phyloP scores from a whole-genome alignment of 257 asterid genomes.

The Coffea eugenioides region DNA sequence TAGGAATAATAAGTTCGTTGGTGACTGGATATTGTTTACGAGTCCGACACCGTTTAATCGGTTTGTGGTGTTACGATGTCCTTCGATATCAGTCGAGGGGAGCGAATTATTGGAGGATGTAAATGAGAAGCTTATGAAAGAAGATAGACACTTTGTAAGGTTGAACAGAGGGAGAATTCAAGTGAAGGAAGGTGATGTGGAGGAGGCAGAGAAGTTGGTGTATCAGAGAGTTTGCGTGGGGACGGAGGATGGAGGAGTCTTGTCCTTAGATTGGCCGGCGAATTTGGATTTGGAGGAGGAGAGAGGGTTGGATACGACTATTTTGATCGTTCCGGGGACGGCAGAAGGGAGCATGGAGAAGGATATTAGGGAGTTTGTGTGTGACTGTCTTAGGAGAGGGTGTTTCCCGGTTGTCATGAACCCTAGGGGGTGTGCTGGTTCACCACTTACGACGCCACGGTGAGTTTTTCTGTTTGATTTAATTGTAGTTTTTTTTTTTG shows the following conservation, averaged over 20 bases:
- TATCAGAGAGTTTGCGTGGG: slow-evolving; percentile 81
- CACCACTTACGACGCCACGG: slow-evolving; percentile 91
- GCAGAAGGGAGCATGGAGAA: slow-evolving; percentile 71
- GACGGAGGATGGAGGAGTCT: slow-evolving; percentile 82
- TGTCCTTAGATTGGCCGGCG: slow-evolving; percentile 93
- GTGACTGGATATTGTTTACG: slow-evolving; percentile 82
- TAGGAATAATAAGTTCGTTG: slow-evolving; percentile 27
- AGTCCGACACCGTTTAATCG: slow-evolving; percentile 95
- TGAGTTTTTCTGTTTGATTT: slow-evolving; percentile 20
- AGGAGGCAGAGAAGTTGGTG: slow-evolving; percentile 45
- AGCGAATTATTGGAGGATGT: slow-evolving; percentile 58
- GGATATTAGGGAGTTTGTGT: slow-evolving; percentile 49
- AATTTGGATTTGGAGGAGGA: slow-evolving; percentile 82
- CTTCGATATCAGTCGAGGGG: slow-evolving; percentile 67
- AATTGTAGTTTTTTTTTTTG: slow-evolving; percentile 2
- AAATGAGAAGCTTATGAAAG: slow-evolving; percentile 64
- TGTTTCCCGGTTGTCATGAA: slow-evolving; percentile 87
- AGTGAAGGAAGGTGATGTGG: slow-evolving; percentile 29
- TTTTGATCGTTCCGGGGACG: slow-evolving; percentile 84
- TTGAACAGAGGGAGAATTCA: slow-evolving; percentile 57
- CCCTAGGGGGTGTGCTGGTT: slow-evolving; percentile 97
- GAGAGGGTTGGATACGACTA: slow-evolving; percentile 76
- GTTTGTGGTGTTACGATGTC: slow-evolving; percentile 80
- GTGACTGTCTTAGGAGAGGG: slow-evolving; percentile 75
- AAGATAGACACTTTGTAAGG: slow-evolving; percentile 75